These are phyloP conservation scores for Lophiotrema nucula DNA, from an alignment of 495 filamentous ascomycete species.

Conservation along the genomic window DNA sequence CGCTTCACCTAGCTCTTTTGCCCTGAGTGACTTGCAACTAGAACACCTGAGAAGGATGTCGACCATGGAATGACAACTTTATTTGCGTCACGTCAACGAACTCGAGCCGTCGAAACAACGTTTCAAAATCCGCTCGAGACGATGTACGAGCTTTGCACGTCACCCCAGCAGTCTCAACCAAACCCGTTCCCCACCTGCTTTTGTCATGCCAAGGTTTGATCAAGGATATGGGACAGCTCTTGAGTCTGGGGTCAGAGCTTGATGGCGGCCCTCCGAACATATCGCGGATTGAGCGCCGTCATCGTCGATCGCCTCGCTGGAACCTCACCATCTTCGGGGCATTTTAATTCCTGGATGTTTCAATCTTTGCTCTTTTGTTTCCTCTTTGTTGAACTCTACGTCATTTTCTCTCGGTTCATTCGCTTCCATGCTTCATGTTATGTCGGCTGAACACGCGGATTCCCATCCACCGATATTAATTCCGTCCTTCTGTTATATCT, in stretches of 20 bases:
- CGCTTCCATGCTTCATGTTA: conserved; percentile 3
- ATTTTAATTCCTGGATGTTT: too few relatives aligned
- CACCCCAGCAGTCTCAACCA: not conserved
- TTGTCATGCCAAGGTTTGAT: conserved; percentile 11
- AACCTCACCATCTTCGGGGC: too few relatives aligned
- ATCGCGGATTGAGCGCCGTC: too few relatives aligned
- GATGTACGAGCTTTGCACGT: too few relatives aligned
- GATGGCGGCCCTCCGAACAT: not conserved
- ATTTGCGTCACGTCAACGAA: not conserved
- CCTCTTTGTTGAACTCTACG: too few relatives aligned
- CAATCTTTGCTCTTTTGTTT: too few relatives aligned
- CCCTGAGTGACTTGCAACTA: too few relatives aligned
- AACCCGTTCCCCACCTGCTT: not conserved
- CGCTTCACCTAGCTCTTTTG: too few relatives aligned
- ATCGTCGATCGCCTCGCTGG: too few relatives aligned
- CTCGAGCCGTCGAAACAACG: conserved; percentile 1
- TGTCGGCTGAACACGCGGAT: not conserved
- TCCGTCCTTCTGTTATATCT: not conserved
- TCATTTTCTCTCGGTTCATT: not conserved
- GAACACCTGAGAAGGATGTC: too few relatives aligned
- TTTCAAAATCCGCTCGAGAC: not conserved
- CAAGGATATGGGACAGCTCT: not conserved
- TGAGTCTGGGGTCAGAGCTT: not conserved
- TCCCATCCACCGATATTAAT: conserved; percentile 14
- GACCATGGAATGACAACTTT: too few relatives aligned